phyloP scores from a whole-genome alignment of 2,329 filamentous ascomycete species.

The Emericellopsis cladophorae region DNA sequence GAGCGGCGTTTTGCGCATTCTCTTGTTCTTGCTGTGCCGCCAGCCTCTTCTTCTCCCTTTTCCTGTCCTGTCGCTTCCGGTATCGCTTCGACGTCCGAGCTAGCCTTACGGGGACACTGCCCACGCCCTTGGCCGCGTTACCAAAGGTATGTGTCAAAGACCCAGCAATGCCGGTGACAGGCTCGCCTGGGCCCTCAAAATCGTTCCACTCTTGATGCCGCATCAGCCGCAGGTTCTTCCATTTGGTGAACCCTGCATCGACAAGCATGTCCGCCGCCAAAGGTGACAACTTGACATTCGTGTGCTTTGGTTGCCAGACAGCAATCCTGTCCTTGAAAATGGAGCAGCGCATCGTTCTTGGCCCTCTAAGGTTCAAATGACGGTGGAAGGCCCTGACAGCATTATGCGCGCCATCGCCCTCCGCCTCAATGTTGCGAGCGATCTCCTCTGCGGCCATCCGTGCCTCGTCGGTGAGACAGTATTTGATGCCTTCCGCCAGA shows the following conservation, averaged over 20 bases:
- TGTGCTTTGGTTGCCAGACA: conserved; percentile 52
- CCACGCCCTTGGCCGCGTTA: conserved; percentile 49
- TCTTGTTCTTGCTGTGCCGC: neutral
- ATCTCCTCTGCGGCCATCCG: conserved; percentile 43
- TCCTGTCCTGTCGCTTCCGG: conserved; percentile 35
- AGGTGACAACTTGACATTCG: conserved; percentile 45
- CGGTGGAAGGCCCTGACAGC: conserved; percentile 56
- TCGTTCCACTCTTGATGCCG: conserved; percentile 65
- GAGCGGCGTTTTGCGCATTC: neutral
- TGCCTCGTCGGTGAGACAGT: conserved; percentile 51
- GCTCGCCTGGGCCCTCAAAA: conserved; percentile 64
- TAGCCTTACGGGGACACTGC: conserved; percentile 49
- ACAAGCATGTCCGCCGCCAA: conserved; percentile 55
- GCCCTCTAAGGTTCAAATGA: conserved; percentile 37
- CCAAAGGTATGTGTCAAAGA: conserved; percentile 47
- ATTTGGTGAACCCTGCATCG: conserved; percentile 45
- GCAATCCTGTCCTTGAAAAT: conserved; percentile 51
- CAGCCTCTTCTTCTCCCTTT: conserved; percentile 18
- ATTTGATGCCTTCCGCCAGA: conserved; percentile 57
- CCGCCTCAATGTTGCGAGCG: conserved; percentile 44
- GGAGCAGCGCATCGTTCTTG: conserved; percentile 50
- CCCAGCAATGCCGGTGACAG: conserved; percentile 52
- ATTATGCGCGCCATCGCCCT: conserved; percentile 58
- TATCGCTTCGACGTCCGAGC: conserved; percentile 44
- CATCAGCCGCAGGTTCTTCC: conserved; percentile 49